Conservation (phyloP, 306 rosid genomes). For the Rubus idaeus region DNA sequence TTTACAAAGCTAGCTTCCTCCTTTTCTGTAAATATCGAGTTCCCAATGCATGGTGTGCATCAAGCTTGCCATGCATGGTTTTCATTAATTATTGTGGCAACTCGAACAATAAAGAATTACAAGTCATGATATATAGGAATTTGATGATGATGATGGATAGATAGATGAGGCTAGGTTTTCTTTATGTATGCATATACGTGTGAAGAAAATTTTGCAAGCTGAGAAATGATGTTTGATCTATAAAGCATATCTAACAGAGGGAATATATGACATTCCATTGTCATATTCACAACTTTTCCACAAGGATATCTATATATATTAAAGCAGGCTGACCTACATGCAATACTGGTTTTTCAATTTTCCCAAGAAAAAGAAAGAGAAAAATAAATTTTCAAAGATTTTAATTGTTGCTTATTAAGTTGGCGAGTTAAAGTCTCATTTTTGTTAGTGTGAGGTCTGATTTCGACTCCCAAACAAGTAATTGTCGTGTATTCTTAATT, state of each 20-base stretch:
- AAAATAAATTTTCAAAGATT: no score
- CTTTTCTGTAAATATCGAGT: constrained; percentile 24
- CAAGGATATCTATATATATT: not conserved
- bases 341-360: no score
- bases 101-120: not conserved
- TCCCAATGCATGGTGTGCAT: constrained; percentile 6
- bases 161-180: not conserved
- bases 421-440: no score
- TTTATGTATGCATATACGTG: not conserved
- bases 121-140: constrained; percentile 9
- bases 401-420: no score
- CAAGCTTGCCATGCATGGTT: not conserved
- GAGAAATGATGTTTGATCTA: constrained; percentile 20
- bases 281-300: constrained; percentile 40
- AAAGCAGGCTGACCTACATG: no score
- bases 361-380: no score
- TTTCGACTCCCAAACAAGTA: no score
- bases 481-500: no score
- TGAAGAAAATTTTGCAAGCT: not conserved
- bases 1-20: constrained; percentile 37
- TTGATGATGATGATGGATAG: constrained; percentile 24
- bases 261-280: constrained; percentile 38
- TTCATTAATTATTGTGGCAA: not conserved
- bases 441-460: no score
- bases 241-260: constrained; percentile 23